Conservation (phyloP, 1,139 yeast genomes). For the Suhomyces choctaworum region DNA sequence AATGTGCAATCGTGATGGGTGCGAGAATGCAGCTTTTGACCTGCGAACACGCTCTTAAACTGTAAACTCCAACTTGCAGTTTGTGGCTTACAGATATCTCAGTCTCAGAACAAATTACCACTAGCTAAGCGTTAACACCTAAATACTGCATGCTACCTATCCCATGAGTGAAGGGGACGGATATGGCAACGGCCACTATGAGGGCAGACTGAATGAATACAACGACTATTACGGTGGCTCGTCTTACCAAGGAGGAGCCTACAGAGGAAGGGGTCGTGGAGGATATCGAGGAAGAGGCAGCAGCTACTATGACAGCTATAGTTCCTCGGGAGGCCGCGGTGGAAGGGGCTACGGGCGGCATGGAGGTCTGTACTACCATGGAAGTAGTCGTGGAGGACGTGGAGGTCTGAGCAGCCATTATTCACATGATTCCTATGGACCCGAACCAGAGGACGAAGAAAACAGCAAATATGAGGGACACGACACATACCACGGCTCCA, state of each 20-base stretch:
- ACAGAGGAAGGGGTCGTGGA: constrained; percentile 10
- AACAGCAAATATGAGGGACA: not conserved
- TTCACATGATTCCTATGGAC: constrained; percentile 9
- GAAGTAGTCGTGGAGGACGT: constrained; percentile 6
- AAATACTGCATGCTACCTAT: not conserved
- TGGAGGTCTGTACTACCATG: constrained; percentile 3
- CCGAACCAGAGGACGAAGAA: constrained; percentile 4
- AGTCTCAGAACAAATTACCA: no score
- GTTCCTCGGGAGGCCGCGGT: constrained; percentile 5
- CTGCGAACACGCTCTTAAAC: no score
- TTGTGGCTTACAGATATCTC: no score
- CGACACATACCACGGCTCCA: constrained; percentile 12
- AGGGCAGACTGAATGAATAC: constrained; percentile 8
- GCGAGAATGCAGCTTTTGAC: no score
- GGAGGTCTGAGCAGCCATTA: constrained; percentile 1
- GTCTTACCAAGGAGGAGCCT: constrained; percentile 10
- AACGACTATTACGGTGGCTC: constrained; percentile 11
- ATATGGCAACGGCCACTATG: constrained; percentile 8
- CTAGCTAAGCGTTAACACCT: no score
- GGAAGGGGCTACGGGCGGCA: constrained; percentile 7
- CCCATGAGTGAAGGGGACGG: constrained; percentile 7
- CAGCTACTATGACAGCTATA: constrained; percentile 9
- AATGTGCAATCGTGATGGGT: no score
- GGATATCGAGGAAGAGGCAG: constrained; percentile 8
- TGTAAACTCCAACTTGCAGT: no score